These are phyloP conservation scores for Perkinsela sp. DNA, from an alignment of 208 protist genomes.

Conservation along the genomic window DNA sequence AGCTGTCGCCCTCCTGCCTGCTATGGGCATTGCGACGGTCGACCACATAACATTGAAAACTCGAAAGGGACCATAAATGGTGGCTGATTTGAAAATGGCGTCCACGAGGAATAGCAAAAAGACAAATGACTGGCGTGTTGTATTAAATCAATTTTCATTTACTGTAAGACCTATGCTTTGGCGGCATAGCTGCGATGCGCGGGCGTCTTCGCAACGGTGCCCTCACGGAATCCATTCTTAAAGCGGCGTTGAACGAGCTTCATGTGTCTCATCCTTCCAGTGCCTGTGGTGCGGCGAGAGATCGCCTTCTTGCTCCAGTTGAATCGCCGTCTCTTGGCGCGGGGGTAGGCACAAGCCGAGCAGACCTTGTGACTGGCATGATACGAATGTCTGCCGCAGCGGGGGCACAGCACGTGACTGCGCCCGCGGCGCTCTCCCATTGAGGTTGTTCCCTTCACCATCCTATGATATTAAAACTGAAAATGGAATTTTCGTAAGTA, in stretches of 20 bases:
- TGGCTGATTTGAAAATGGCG: no score
- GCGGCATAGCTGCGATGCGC: neutral
- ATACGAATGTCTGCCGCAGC: slow-evolving; percentile 84
- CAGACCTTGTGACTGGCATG: slow-evolving; percentile 92
- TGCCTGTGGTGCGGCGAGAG: slow-evolving; percentile 88
- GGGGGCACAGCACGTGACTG: slow-evolving; percentile 86
- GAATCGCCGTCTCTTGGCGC: slow-evolving; percentile 73
- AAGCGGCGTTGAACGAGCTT: slow-evolving; percentile 80
- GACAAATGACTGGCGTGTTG: no score
- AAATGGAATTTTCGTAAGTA: slow-evolving; percentile 1
- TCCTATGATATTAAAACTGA: slow-evolving; percentile 7
- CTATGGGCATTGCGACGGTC: no score
- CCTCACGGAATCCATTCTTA: slow-evolving; percentile 81
- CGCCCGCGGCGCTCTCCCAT: slow-evolving; percentile 59
- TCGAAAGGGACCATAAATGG: no score
- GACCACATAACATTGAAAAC: no score
- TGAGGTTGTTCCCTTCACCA: slow-evolving; percentile 66
- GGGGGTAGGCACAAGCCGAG: slow-evolving; percentile 88
- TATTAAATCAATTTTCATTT: no score
- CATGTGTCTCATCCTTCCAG: slow-evolving; percentile 88
- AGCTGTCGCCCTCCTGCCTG: no score
- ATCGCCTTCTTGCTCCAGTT: slow-evolving; percentile 90
- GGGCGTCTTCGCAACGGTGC: slow-evolving; percentile 6
- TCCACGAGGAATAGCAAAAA: no score
- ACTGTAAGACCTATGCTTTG: neutral